These are phyloP conservation scores for Grammothele lineata DNA, from an alignment of 768 basidiomycete species.

Conservation along the genomic window DNA sequence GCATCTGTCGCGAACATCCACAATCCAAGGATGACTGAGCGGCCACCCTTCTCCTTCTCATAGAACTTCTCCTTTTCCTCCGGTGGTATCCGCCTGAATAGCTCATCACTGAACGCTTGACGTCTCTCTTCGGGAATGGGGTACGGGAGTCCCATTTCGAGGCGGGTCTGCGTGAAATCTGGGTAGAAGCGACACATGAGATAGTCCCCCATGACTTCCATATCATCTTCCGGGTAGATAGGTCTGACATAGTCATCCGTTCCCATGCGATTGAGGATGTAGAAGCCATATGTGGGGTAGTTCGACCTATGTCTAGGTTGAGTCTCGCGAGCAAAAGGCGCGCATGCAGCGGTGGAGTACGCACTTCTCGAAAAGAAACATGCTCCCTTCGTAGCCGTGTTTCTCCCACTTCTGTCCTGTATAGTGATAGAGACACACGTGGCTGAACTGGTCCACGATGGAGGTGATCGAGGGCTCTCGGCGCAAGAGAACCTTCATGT, in stretches of 20 bases:
- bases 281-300: constrained; percentile 83
- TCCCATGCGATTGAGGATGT: constrained; percentile 78
- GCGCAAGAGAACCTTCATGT: constrained; percentile 75
- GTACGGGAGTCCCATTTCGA: constrained; percentile 27
- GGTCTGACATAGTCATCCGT: constrained; percentile 73
- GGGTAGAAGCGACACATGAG: constrained; percentile 74
- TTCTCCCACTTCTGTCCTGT: constrained; percentile 78
- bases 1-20: constrained; percentile 73
- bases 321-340: too few species aligned
- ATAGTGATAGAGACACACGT: constrained; percentile 78
- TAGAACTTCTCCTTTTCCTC: constrained; percentile 39
- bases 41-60: constrained; percentile 49
- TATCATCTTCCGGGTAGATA: constrained; percentile 75
- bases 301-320: constrained; percentile 43
- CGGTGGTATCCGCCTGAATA: constrained; percentile 14
- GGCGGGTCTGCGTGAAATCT: constrained; percentile 48
- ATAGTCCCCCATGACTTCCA: constrained; percentile 58
- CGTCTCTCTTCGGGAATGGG: constrained; percentile 15
- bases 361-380: constrained; percentile 85
- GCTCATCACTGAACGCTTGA: constrained; percentile 20
- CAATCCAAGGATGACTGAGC: constrained; percentile 56
- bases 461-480: constrained; percentile 75
- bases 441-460: constrained; percentile 85
- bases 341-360: constrained; percentile 21
- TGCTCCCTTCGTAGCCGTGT: constrained; percentile 80